Evolutionary conservation across 176 grass and related monocot genomes (phyloP).

Genomic region (Alloteropsis semialata): DNA sequence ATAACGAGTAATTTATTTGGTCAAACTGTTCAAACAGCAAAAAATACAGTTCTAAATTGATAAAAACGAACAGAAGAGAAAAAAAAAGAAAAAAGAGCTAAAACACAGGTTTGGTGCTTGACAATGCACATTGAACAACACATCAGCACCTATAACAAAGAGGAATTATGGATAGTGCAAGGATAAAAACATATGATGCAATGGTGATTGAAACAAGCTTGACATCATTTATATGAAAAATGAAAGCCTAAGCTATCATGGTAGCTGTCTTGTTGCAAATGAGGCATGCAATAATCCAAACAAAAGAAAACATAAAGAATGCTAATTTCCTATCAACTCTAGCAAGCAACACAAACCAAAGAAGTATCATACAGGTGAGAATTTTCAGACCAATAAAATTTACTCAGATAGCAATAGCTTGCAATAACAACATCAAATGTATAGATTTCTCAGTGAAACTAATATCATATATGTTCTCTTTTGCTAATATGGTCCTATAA

Average conservation of each 20-base stretch:
- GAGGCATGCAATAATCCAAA: background rate
- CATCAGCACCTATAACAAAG: background rate
- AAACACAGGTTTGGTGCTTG: background rate
- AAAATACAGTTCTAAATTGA: background rate
- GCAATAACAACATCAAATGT: background rate
- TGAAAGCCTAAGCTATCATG: background rate
- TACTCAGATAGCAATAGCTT: background rate
- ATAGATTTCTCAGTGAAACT: background rate
- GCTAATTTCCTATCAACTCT: background rate
- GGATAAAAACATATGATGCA: background rate
- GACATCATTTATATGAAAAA: background rate
- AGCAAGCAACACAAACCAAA: background rate
- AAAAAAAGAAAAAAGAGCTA: background rate
- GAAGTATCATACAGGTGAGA: background rate
- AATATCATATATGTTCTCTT: background rate
- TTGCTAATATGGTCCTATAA: background rate
- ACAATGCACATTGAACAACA: background rate
- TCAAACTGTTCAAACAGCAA: background rate
- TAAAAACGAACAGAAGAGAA: background rate
- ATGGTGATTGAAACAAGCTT: background rate
- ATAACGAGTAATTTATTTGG: background rate
- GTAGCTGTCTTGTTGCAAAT: background rate
- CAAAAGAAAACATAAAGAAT: background rate
- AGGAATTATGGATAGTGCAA: constrained; percentile 1
- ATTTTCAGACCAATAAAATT: background rate